A percentile compares a stretch with the other conserved stretches of the same genome.
Conservation (phyloP, 2,329 filamentous ascomycete species). For the Ophiostoma fasciatum region DNA sequence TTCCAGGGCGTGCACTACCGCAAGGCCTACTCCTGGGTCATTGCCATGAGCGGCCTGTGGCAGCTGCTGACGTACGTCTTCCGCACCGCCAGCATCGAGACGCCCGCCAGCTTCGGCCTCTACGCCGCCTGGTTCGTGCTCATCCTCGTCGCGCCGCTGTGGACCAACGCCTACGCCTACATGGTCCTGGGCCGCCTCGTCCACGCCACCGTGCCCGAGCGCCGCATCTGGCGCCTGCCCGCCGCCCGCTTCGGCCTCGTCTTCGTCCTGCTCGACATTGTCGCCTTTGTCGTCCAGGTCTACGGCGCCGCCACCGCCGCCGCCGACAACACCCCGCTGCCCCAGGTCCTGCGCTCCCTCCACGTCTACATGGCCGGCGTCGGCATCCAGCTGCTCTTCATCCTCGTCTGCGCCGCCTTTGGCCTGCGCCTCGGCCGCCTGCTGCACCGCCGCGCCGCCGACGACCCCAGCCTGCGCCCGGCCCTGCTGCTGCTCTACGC, state of each 20-base stretch:
- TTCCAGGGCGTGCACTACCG: slow-evolving; percentile 3
- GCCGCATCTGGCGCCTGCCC: slow-evolving; percentile 16
- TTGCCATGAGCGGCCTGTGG: slow-evolving; percentile 24
- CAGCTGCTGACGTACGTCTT: slow-evolving; percentile 14
- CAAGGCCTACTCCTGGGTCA: slow-evolving; percentile 19
- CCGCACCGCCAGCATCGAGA: slow-evolving; percentile 22
- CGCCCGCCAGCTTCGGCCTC: slow-evolving; percentile 17
- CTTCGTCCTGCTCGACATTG: slow-evolving; percentile 32
- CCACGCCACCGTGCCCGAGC: slow-evolving; percentile 23
- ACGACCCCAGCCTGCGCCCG: neutral
- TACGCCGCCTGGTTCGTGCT: slow-evolving; percentile 20
- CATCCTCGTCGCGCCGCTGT: slow-evolving; percentile 27
- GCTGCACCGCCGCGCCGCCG: slow-evolving; percentile 15
- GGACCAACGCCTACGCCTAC: slow-evolving; percentile 30
- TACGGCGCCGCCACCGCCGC: slow-evolving; percentile 20
- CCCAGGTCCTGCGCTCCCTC: neutral
- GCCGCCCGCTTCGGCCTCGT: slow-evolving; percentile 24
- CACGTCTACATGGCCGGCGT: slow-evolving; percentile 9
- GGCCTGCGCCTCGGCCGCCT: slow-evolving; percentile 15
- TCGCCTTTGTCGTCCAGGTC: slow-evolving; percentile 31
- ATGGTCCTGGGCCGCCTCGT: slow-evolving; percentile 28
- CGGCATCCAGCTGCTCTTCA: slow-evolving; percentile 14
- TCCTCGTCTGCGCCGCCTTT: slow-evolving; percentile 23
- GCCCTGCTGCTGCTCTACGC: neutral
- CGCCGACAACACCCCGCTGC: neutral